A percentile compares a stretch with the other conserved stretches of the same genome.
Evolutionary conservation across 75 land plant genomes (phyloP).

Genomic region (Sequoiadendron giganteum): DNA sequence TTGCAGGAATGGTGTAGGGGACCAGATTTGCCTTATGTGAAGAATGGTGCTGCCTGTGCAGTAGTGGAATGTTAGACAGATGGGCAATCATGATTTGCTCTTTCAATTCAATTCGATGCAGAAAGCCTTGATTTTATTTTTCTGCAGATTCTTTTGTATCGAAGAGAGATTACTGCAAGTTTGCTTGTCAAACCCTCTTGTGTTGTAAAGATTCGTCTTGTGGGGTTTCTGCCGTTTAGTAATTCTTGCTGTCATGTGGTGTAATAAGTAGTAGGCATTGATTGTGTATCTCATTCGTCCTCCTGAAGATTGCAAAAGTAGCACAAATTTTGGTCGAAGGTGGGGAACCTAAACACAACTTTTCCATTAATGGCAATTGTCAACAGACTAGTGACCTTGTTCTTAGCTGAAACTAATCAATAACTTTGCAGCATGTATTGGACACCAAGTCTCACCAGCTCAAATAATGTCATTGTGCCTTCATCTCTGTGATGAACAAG

Average conservation of each 20-base stretch:
- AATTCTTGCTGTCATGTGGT: neutral
- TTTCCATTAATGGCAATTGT: neutral
- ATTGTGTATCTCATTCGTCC: neutral
- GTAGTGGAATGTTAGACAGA: conserved; percentile 59
- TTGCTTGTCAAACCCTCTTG: neutral
- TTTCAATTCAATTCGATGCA: neutral
- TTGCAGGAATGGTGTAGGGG: conserved; percentile 70
- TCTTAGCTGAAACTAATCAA: neutral
- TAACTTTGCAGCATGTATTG: neutral
- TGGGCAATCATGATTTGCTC: neutral
- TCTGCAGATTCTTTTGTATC: neutral
- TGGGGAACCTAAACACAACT: neutral
- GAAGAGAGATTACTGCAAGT: neutral
- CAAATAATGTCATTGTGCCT: neutral
- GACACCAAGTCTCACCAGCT: neutral
- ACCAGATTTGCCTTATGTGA: conserved; percentile 62
- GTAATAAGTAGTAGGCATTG: neutral
- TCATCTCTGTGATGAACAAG: neutral
- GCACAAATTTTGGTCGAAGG: neutral
- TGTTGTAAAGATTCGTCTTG: neutral
- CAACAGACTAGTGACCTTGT: neutral
- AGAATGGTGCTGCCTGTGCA: conserved; percentile 71
- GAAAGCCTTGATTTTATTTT: neutral
- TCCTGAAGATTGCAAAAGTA: neutral
- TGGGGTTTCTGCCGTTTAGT: neutral